A percentile compares a stretch with the other conserved stretches of the same genome.
Evolutionary conservation across 352 stramenopile genomes (phyloP).

Genomic region (Paralagenidium karlingii): DNA sequence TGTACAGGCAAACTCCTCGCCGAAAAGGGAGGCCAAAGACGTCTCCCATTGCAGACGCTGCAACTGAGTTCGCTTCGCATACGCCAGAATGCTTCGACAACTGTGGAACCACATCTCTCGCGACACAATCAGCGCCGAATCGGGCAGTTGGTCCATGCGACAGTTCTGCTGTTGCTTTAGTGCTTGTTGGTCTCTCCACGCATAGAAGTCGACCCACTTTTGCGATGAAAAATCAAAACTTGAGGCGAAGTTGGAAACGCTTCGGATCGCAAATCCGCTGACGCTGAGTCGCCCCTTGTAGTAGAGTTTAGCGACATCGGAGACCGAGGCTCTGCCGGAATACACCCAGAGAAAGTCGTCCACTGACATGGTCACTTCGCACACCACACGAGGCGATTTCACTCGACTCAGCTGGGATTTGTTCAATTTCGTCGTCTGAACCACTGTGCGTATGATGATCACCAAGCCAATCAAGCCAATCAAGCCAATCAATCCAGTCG

Average conservation of each 20-base stretch:
- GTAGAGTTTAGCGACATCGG: conserved; percentile 66
- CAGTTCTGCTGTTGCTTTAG: too few relatives aligned
- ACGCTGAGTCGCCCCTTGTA: conserved; percentile 67
- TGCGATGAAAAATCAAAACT: conserved; percentile 82
- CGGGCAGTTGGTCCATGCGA: too few relatives aligned
- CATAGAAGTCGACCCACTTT: conserved; percentile 67
- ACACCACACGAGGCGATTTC: too few relatives aligned
- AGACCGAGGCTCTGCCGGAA: conserved; percentile 68
- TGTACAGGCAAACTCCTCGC: conserved; percentile 18
- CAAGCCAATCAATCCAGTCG: background rate
- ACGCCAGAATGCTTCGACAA: conserved; percentile 37
- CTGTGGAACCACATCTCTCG: conserved; percentile 67
- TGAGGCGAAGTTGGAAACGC: conserved; percentile 65
- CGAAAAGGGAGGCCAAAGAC: conserved; percentile 53
- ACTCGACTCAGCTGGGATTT: too few relatives aligned
- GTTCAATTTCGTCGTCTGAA: background rate
- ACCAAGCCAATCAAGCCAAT: background rate
- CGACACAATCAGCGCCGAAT: too few relatives aligned
- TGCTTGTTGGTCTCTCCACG: conserved; percentile 33
- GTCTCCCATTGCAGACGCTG: conserved; percentile 66
- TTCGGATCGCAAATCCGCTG: conserved; percentile 71
- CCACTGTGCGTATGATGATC: background rate
- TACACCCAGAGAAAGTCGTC: conserved; percentile 82
- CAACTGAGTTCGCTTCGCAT: conserved; percentile 49
- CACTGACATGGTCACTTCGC: conserved; percentile 75